Evolutionary conservation across 2,329 filamentous ascomycete genomes (phyloP), one percentile per base, ranked within the genome.

Genomic region (Apiospora phragmitis): DNA sequence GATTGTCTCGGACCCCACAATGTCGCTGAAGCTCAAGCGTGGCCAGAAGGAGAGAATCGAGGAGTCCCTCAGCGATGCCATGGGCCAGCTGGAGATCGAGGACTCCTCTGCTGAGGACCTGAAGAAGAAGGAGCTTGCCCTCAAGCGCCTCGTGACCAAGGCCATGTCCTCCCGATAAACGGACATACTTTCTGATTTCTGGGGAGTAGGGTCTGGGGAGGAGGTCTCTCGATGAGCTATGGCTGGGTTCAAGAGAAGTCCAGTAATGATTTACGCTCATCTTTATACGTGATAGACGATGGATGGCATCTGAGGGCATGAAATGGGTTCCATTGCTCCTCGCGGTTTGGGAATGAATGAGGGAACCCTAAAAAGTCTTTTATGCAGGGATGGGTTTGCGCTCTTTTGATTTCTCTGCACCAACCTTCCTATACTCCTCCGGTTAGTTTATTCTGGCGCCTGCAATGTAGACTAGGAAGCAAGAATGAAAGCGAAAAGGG

Each of bases 41-140:
- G 94, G 94, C 84, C 95, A 97, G 90, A 97, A 97, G 93, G 95
- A 98, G 87, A 98, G 97, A 93, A 98, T 99, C 77, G 96, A 99
- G 91, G 92, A 93, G 81, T 93, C 94, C 77, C 93, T 99, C 78
- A 95, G 92, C 84, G 96, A 99, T 80, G 96, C 96, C 79, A 98
- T 99, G 96, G 93, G 91, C 75, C 93, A 97, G 86, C 93, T 99
- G 75, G 96, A 99, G 91, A 87, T 99, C 81, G 93, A 95, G 85
- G 97, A 99, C 78, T 93, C 94, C 71, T 86, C 87, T 74, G 93
- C 94, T 73, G 97, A 99, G 79, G 96, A 99, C 82, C 89, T 99
- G 78, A 98, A 97, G 94, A 98, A 98, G 94, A 97, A 98, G 92
- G 96, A 99, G 90, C 89, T 99, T 76, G 94, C 94, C 73, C 90